Conservation (phyloP, 495 filamentous ascomycete species). For the Tuber aestivum region DNA sequence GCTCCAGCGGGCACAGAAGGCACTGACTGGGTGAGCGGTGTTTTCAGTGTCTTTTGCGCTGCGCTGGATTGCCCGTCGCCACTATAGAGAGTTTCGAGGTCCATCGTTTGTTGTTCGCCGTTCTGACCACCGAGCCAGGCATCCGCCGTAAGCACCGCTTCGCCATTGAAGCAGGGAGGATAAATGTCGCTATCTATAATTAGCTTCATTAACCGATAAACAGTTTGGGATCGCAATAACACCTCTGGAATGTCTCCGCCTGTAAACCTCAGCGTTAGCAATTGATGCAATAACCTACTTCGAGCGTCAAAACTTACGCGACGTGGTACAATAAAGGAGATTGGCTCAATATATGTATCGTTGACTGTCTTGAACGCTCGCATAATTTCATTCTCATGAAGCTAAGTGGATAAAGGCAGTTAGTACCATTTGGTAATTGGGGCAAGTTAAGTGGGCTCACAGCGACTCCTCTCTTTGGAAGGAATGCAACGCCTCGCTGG, state of each 20-base stretch:
- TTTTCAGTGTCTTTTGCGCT: slow-evolving; percentile 13
- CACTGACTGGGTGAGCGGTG: not conserved
- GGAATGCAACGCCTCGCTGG: slow-evolving; percentile 87
- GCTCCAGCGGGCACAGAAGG: slow-evolving; percentile 52
- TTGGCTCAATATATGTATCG: slow-evolving; percentile 87
- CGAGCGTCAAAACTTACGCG: slow-evolving; percentile 16
- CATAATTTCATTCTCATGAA: slow-evolving; percentile 94
- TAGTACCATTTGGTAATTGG: not conserved
- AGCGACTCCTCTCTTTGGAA: slow-evolving; percentile 92
- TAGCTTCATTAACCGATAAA: slow-evolving; percentile 12
- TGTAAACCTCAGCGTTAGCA: slow-evolving; percentile 42
- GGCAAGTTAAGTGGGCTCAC: slow-evolving; percentile 46
- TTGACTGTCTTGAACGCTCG: slow-evolving; percentile 95
- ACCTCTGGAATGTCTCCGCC: slow-evolving; percentile 87
- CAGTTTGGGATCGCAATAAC: slow-evolving; percentile 2
- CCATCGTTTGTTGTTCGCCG: slow-evolving; percentile 79
- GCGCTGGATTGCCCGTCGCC: slow-evolving; percentile 57
- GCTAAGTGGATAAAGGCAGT: slow-evolving; percentile 43
- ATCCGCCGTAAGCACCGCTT: slow-evolving; percentile 67
- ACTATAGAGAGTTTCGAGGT: slow-evolving; percentile 78
- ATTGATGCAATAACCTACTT: not conserved
- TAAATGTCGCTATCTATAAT: slow-evolving; percentile 65
- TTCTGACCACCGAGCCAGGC: slow-evolving; percentile 87
- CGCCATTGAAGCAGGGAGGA: slow-evolving; percentile 69
- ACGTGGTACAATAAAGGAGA: slow-evolving; percentile 94